A percentile compares a stretch with the other conserved stretches of the same genome.
Evolutionary conservation across 345 rosid species (phyloP).

Genomic region (Rubroshorea leprosula): DNA sequence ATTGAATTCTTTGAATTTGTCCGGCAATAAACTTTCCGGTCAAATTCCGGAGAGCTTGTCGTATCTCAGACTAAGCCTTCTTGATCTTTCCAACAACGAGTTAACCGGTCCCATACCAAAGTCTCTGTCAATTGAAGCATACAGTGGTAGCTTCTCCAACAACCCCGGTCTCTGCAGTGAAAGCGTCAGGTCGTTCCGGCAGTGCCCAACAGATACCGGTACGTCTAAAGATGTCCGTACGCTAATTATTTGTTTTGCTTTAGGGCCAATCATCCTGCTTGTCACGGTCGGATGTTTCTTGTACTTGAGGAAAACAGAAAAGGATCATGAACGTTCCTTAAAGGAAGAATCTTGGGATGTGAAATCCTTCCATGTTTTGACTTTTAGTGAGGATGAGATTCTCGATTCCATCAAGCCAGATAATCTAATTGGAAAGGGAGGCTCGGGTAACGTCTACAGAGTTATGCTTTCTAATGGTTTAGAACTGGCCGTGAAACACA

Average conservation of each 20-base stretch:
- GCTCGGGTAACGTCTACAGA: conserved; percentile 80
- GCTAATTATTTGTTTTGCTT: conserved; percentile 43
- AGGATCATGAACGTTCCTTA: conserved; percentile 39
- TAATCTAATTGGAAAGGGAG: conserved; percentile 86
- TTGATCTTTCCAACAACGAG: conserved; percentile 65
- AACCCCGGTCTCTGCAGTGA: conserved; percentile 69
- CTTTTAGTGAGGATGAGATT: conserved; percentile 71
- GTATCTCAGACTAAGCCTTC: conserved; percentile 65
- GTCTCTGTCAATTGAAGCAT: conserved; percentile 58
- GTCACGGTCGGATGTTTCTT: conserved; percentile 45
- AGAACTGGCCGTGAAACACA: conserved; percentile 85
- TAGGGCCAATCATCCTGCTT: conserved; percentile 45
- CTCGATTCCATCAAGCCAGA: conserved; percentile 79
- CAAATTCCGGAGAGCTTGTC: conserved; percentile 63
- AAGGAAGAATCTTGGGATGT: conserved; percentile 80
- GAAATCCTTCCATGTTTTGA: conserved; percentile 65
- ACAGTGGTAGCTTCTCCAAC: conserved; percentile 67
- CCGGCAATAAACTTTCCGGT: conserved; percentile 60
- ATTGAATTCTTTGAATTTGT: conserved; percentile 65
- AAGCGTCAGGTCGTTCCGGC: conserved; percentile 44
- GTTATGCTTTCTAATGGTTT: conserved; percentile 56
- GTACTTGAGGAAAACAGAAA: conserved; percentile 47
- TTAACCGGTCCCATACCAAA: conserved; percentile 63
- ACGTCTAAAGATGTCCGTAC: conserved; percentile 36
- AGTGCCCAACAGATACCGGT: conserved; percentile 41